These are phyloP conservation scores for Nicotiana tomentosiformis DNA, from an alignment of 257 asterid genomes.

Conservation along the genomic window DNA sequence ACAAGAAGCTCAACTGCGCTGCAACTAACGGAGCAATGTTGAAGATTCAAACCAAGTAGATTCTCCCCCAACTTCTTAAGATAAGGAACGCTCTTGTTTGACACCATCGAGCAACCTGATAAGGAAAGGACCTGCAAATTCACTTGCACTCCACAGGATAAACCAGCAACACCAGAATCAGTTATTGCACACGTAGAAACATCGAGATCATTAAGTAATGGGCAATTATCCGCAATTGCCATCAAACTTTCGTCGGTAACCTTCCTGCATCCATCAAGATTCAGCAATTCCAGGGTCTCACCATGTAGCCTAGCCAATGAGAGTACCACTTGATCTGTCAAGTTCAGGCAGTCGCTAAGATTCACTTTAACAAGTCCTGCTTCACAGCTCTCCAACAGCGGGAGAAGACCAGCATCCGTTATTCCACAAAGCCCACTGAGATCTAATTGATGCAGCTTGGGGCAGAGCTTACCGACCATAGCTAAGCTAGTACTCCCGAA, in stretches of 20 bases:
- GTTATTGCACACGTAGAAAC: slow-evolving; percentile 22
- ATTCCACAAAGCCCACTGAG: slow-evolving; percentile 25
- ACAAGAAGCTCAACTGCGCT: slow-evolving; percentile 6
- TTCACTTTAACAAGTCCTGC: slow-evolving; percentile 20
- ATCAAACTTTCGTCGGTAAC: slow-evolving; percentile 16
- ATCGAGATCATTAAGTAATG: slow-evolving; percentile 17
- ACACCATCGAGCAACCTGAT: slow-evolving; percentile 24
- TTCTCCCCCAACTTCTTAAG: slow-evolving; percentile 15
- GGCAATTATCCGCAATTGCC: slow-evolving; percentile 17
- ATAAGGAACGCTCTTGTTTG: slow-evolving; percentile 10
- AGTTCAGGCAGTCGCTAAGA: slow-evolving; percentile 20
- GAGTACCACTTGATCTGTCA: slow-evolving; percentile 15
- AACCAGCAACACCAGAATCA: slow-evolving; percentile 21
- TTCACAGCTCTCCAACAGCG: slow-evolving; percentile 16
- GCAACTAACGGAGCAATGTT: slow-evolving; percentile 20
- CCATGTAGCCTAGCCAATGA: slow-evolving; percentile 13
- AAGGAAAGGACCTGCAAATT: slow-evolving; percentile 21
- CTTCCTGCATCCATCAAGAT: slow-evolving; percentile 27
- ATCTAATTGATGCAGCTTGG: slow-evolving; percentile 19
- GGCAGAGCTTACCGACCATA: slow-evolving; percentile 21
- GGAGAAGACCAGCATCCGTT: slow-evolving; percentile 20
- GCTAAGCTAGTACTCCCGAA: slow-evolving; percentile 24
- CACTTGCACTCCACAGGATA: slow-evolving; percentile 18
- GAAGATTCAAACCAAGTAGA: slow-evolving; percentile 24
- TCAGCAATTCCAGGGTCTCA: slow-evolving; percentile 13